Evolutionary conservation across 2,329 filamentous ascomycete genomes (phyloP).

Genomic region (Penicillium sp.): DNA sequence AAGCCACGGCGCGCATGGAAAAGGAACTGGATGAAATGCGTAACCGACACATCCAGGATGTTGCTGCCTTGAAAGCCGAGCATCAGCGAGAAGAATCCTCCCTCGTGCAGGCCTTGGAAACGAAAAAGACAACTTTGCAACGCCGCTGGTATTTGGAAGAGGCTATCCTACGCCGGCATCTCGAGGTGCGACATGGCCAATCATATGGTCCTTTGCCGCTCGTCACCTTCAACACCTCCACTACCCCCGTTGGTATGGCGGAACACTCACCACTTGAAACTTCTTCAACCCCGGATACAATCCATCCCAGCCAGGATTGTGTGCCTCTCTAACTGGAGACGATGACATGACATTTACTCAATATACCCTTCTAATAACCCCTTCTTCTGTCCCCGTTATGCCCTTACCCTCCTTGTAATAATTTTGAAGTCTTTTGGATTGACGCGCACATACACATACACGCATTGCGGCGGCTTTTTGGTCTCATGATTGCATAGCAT

Average conservation of each 20-base stretch:
- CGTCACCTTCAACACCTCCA: slow-evolving; percentile 28
- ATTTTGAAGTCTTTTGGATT: slow-evolving; percentile 9
- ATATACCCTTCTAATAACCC: slow-evolving; percentile 9
- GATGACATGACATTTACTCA: slow-evolving; percentile 3
- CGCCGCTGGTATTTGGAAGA: slow-evolving; percentile 38
- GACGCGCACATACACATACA: slow-evolving; percentile 10
- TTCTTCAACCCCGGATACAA: slow-evolving; percentile 2
- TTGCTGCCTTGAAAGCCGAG: slow-evolving; percentile 30
- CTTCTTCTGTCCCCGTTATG: slow-evolving; percentile 4
- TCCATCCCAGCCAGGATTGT: not conserved
- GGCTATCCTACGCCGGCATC: slow-evolving; percentile 32
- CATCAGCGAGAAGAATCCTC: slow-evolving; percentile 29
- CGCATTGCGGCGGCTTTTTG: slow-evolving; percentile 19
- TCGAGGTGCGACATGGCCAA: slow-evolving; percentile 31
- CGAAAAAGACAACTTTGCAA: slow-evolving; percentile 29
- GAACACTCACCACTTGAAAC: slow-evolving; percentile 10
- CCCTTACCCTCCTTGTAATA: slow-evolving; percentile 17
- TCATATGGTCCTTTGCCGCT: slow-evolving; percentile 35
- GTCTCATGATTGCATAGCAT: slow-evolving; percentile 23
- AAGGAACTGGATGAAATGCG: slow-evolving; percentile 31
- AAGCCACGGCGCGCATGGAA: slow-evolving; percentile 34
- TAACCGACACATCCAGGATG: slow-evolving; percentile 25
- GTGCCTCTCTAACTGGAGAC: not conserved
- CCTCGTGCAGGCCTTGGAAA: slow-evolving; percentile 26
- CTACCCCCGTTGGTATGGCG: slow-evolving; percentile 24